These are phyloP conservation scores for Boletus reticuloceps DNA, from an alignment of 768 basidiomycete species.

Conservation along the genomic window DNA sequence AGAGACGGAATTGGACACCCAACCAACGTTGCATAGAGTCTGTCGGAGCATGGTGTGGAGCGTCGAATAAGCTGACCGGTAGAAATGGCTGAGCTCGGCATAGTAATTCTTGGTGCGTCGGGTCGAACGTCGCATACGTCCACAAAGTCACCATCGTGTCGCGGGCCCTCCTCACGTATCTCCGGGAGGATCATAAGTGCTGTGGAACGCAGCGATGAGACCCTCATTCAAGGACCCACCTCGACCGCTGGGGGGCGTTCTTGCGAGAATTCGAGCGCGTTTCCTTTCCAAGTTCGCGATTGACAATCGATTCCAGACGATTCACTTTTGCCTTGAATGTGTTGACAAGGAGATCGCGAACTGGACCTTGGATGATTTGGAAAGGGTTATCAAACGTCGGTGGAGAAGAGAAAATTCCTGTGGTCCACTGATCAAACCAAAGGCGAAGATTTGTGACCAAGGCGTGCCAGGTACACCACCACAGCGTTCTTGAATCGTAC, in stretches of 20 bases:
- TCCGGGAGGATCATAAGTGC: constrained; percentile 57
- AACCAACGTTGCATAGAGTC: constrained; percentile 63
- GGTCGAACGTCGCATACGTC: constrained; percentile 57
- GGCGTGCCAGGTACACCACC: constrained; percentile 42
- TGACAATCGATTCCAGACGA: constrained; percentile 42
- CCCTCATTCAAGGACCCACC: constrained; percentile 29
- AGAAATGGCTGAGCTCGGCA: constrained; percentile 50
- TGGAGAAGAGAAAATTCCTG: constrained; percentile 35
- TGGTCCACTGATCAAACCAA: constrained; percentile 51
- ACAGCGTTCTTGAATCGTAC: constrained; percentile 58
- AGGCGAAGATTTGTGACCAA: constrained; percentile 44
- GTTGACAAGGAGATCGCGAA: constrained; percentile 38
- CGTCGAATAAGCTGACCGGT: constrained; percentile 56
- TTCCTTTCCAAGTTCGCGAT: constrained; percentile 45
- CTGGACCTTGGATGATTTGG: constrained; percentile 17
- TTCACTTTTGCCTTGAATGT: constrained; percentile 31
- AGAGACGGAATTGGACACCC: constrained; percentile 72
- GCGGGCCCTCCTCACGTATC: constrained; percentile 43
- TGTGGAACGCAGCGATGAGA: constrained; percentile 36
- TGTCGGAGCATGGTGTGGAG: constrained; percentile 58
- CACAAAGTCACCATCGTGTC: constrained; percentile 67
- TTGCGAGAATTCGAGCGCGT: constrained; percentile 19
- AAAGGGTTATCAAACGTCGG: constrained; percentile 49
- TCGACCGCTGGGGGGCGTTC: not conserved
- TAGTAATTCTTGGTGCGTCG: constrained; percentile 65